Percentiles rank a stretch among this genome's conserved stretches.
phyloP scores from a whole-genome alignment of 371 early-diverging fungal genomes.

The Paraphysoderma sedebokerense region DNA sequence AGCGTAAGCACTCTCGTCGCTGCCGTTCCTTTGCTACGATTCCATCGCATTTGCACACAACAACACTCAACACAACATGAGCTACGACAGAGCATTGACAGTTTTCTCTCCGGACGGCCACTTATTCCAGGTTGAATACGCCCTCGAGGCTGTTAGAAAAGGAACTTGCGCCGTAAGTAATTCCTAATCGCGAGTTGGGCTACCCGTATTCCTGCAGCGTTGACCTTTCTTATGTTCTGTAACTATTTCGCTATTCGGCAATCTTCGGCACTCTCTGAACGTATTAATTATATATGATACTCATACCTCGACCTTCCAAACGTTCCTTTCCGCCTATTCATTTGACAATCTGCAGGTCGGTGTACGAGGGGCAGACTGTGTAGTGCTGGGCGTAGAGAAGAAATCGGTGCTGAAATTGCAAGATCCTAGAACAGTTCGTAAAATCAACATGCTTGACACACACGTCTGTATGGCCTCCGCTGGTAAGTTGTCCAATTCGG shows the following conservation, averaged over 20 bases:
- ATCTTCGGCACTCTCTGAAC: too few species aligned
- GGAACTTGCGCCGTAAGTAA: slow-evolving; percentile 83
- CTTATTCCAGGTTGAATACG: slow-evolving; percentile 99
- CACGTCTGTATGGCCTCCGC: slow-evolving; percentile 95
- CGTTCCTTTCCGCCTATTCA: background rate
- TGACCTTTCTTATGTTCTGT: background rate
- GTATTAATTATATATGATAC: too few species aligned
- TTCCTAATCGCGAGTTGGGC: background rate
- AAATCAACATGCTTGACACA: slow-evolving; percentile 90
- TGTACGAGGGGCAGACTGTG: slow-evolving; percentile 79
- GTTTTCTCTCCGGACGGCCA: slow-evolving; percentile 99
- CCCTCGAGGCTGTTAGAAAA: slow-evolving; percentile 95
- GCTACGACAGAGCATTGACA: slow-evolving; percentile 88
- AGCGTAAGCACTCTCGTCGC: too few species aligned
- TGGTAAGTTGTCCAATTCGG: slow-evolving; percentile 37
- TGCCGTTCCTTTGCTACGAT: too few species aligned
- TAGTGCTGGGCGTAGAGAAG: slow-evolving; percentile 95
- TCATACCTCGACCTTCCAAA: too few species aligned
- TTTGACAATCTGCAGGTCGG: slow-evolving; percentile 54
- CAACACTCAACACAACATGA: too few species aligned
- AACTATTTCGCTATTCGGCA: background rate
- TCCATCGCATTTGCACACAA: too few species aligned
- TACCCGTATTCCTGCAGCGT: background rate
- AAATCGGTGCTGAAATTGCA: slow-evolving; percentile 90
- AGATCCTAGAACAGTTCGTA: slow-evolving; percentile 90